Conservation (phyloP, 2,329 filamentous ascomycete species). For the Didymella pinodella region DNA sequence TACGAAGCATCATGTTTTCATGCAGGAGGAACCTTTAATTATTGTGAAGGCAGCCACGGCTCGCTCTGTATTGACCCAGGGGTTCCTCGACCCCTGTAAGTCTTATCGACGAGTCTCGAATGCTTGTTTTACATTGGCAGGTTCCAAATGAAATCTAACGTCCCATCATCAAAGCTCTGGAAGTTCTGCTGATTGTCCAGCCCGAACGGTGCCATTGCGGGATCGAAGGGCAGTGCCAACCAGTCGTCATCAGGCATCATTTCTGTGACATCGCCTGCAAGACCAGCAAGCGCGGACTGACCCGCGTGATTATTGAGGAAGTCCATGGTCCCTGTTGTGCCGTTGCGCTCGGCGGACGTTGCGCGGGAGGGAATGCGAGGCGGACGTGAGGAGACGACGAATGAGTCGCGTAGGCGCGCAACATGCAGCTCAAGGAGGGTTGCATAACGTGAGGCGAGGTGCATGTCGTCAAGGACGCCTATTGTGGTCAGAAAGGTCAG, state of each 20-base stretch:
- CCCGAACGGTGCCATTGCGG: constrained; percentile 51
- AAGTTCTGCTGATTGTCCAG: constrained; percentile 46
- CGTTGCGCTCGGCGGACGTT: constrained; percentile 40
- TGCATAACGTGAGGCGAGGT: constrained; percentile 61
- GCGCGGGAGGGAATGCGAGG: constrained; percentile 46
- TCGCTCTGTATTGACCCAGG: no score
- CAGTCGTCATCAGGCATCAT: constrained; percentile 51
- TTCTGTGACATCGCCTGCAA: constrained; percentile 46
- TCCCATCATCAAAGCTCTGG: constrained; percentile 50
- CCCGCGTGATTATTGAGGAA: constrained; percentile 49
- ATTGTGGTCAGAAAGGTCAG: constrained; percentile 9
- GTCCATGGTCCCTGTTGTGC: constrained; percentile 43
- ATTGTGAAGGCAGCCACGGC: no score
- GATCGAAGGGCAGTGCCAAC: constrained; percentile 51
- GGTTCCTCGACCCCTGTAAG: no score
- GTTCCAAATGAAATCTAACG: constrained; percentile 53
- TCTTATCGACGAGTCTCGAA: no score
- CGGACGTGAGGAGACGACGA: constrained; percentile 48
- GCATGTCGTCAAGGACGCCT: constrained; percentile 60
- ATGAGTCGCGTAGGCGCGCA: constrained; percentile 48
- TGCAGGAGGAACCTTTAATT: no score
- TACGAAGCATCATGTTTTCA: neutral
- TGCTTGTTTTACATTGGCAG: constrained; percentile 36
- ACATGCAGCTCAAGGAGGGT: constrained; percentile 56
- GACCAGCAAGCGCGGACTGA: constrained; percentile 45